Base-by-base conservation (phyloP, 805 yeast species). In the Jamesozyma hellenica region DNA sequence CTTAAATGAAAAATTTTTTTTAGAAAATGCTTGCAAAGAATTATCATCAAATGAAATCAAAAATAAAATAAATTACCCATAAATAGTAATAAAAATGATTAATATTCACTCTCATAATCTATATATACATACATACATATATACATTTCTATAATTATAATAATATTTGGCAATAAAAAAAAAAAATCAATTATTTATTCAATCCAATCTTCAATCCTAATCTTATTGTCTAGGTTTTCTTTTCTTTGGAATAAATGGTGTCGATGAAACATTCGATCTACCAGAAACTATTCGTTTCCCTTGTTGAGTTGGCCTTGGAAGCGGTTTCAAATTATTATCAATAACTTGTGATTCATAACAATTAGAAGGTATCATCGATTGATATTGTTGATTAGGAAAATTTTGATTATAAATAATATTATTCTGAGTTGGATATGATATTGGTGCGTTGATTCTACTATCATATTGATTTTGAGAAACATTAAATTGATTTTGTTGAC, bases 201-300 rank as follows among this genome's bases (percentile, higher is more conserved):
- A n/a, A 21, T 21, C 5, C 23, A 21, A 21, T 21, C 5, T 21
- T 32, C 8, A n/a, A n/a, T n/a, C n/a, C n/a, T n/a, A n/a, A n/a
- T n/a, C 8, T 33, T 39, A 35, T 23, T 32, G 38, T 34, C 31
- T 45, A 34, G 39, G 47, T 15, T 39, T 49, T 35, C 42, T 51
- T 35, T 41, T 51, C 36, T 46, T 53, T 9, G 57, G 58, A 19
- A 55, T 53, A 28, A 55, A 55, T 19, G 51, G 56, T 23, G 32
- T 48, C 3, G 53, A 44, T 4, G 51, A 41, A 1, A 38, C 32
- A 5, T 31, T 35, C 18, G 45, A 41, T 32, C 52, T 44, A 11
- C 37, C 26, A 3, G 7, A 8, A 10, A 19, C 17, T 18, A 35
- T 12, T 31, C 18, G 16, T 16, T 11, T 31, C 6, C 12, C 25